Evolutionary conservation across 306 rosid species (phyloP), one percentile per base, ranked within the genome.

Genomic region (Neltuma alba): DNA sequence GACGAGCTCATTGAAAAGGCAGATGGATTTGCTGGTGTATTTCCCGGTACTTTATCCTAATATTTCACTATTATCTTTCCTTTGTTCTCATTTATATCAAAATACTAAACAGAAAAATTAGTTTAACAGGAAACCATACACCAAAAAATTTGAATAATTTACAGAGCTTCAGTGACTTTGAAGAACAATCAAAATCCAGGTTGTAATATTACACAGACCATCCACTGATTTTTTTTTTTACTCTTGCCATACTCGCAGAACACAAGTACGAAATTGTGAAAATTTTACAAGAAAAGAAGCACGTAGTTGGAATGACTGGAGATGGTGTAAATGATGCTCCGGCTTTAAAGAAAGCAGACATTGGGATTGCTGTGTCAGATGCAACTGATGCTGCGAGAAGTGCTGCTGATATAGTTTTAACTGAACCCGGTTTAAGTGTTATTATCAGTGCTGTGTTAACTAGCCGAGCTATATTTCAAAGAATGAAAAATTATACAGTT

Each of bases 251-350:
- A 68, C 48, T 81, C 85, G 76, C 92, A 92, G 97, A 92, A 86
- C 97, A 93, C 45, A 93, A 91, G 83, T 91, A 89, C 60, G 96
- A 93, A 84, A 93, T 93, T 38, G 96, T 91, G 54, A 91, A 84
- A 76, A 93, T 89, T 80, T 86, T 93, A 85, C 96, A 93, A 93
- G 92, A 89, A 74, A 93, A 89, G 84, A 71, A 91, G 70, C 97
- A 93, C 68, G 88, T 93, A 34, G 94, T 93, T 78, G 97, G 97
- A 74, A 93, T 93, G 97, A 93, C 96, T 25, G 96, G 97, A 75
- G 97, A 93, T 76, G 97, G 97, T 28, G 97, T 93, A 23, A 93
- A 93, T 33, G 97, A 93, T 81, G 97, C 97, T 11, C 97, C 97
- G 6, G 97, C 97, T 75, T 78, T 93, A 78, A 91, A 93, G 90